Base-by-base conservation (phyloP, 1,139 yeast species). In the Zygosaccharomyces pseudobailii region DNA sequence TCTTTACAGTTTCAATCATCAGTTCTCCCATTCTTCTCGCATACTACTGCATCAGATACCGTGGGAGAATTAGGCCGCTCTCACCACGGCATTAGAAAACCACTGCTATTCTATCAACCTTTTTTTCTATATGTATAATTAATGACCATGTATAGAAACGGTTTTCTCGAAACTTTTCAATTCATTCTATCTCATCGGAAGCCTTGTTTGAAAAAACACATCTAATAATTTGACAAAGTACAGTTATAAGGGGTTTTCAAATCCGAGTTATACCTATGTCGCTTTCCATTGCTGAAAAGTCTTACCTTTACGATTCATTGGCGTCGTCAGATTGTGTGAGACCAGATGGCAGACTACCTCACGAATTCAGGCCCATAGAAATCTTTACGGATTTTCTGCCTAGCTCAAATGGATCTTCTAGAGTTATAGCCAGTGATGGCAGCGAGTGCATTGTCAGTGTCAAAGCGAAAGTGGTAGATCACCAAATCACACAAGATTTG, bases 381-480 rank as follows among this genome's bases (percentile, higher is more conserved):
- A 87, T 95, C 5, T 81, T 80, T 25, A 82, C 89, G 5, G 82
- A 85, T 46, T 85, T 89, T 58, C 72, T 90, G 51, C 94, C 95
- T 0, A 80, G 84, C 39, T 85, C 96, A 6, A 87, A 90, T 68
- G 98, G 98, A 19, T 88, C 96, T 5, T 86, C 97, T 1, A 76
- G 96, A 68, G 80, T 90, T 32, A 75, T 90, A 57, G 76, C 88
- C 33, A 78, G 86, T 49, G 97, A 90, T 66, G 97, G 97, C 21
- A 81, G 89, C 56, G 97, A 90, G 66, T 88, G 96, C 62, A 83
- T 90, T 42, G 90, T 88, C 2, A 92, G 97, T 60, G 78, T 90
- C 43, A 90, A 90, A 66, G 79, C 90, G 7, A 85, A 86, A 58
- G 97, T 90, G 2, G 85, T 87, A n/a, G 74, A 76, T 47, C 71